Evolutionary conservation across 1,284 basidiomycete genomes (phyloP).

Genomic region (Dichomitus squalens): DNA sequence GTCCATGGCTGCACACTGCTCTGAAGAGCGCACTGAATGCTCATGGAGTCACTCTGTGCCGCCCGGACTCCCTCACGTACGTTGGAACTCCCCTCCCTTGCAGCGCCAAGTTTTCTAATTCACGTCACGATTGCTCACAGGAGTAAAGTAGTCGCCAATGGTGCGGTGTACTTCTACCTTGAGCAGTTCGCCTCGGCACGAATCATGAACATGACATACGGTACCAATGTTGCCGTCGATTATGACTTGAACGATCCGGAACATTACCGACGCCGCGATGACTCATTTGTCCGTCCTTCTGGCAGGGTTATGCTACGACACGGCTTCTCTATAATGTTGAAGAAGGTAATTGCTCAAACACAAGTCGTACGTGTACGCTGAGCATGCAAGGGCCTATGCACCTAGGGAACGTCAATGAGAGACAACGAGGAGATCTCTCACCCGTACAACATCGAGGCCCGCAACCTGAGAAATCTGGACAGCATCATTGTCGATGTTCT

Average conservation of each 20-base stretch:
- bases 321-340: conserved; percentile 36
- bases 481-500: conserved; percentile 36
- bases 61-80: conserved; percentile 50
- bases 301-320: conserved; percentile 34
- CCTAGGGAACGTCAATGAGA: conserved; percentile 39
- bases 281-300: conserved; percentile 30
- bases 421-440: conserved; percentile 45
- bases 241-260: conserved; percentile 34
- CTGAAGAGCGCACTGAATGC: conserved; percentile 31
- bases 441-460: conserved; percentile 38
- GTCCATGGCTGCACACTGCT: conserved; percentile 37
- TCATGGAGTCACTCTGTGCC: conserved; percentile 38
- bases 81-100: too few species aligned
- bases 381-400: background rate
- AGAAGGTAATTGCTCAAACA: conserved; percentile 29
- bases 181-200: conserved; percentile 39
- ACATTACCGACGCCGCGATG: conserved; percentile 32
- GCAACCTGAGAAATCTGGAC: conserved; percentile 28
- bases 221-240: conserved; percentile 29
- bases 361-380: background rate
- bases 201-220: conserved; percentile 38
- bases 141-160: conserved; percentile 38
- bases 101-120: background rate
- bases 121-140: conserved; percentile 10
- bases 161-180: conserved; percentile 39